Percentiles rank a stretch among this genome's conserved stretches.
Evolutionary conservation across 208 protist species (phyloP).

Genomic region (Tritrichomonas musculus): DNA sequence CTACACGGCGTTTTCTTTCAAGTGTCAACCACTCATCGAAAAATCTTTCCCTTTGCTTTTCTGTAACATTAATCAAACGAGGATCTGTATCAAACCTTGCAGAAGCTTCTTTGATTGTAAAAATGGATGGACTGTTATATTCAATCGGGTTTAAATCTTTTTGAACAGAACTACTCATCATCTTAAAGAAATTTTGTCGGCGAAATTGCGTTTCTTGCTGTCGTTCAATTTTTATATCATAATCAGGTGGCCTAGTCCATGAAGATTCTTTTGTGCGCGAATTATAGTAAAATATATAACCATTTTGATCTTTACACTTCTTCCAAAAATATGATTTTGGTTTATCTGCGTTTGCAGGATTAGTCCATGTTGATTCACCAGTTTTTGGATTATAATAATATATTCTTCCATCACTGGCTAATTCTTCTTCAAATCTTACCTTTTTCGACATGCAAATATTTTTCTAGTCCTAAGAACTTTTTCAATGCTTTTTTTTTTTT

Average conservation of each 20-base stretch:
- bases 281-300: not conserved
- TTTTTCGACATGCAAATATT: too few species aligned
- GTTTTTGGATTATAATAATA: slow-evolving; percentile 22
- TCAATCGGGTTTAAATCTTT: not conserved
- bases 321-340: not conserved
- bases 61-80: not conserved
- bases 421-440: not conserved
- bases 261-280: not conserved
- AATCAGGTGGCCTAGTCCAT: not conserved
- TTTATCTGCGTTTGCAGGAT: not conserved
- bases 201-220: not conserved
- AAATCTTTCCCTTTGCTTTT: not conserved
- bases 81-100: not conserved
- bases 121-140: not conserved
- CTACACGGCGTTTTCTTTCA: not conserved
- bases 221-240: not conserved
- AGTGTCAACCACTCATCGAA: not conserved
- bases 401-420: not conserved
- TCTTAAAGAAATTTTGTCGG: slow-evolving; percentile 21
- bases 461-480: too few species aligned
- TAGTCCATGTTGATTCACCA: not conserved
- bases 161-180: not conserved
- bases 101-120: not conserved
- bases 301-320: not conserved
- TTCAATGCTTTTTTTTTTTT: too few species aligned